Evolutionary conservation across 805 yeast species (phyloP).

Genomic region (Zygosaccharomyces rouxii): DNA sequence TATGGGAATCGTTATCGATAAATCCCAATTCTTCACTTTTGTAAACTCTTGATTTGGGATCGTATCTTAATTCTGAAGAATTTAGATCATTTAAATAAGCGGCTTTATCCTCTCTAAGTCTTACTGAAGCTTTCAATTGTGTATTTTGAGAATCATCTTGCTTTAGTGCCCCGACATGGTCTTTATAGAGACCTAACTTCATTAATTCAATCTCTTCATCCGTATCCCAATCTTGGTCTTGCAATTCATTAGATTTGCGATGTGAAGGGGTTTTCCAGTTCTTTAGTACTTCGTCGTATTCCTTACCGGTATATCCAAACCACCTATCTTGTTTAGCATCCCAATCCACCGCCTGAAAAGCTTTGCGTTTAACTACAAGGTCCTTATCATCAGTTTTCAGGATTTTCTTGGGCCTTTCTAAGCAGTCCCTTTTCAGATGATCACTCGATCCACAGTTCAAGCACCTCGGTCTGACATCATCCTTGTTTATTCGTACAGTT

Average conservation of each 20-base stretch:
- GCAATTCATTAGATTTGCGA: conserved; percentile 13
- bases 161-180: conserved; percentile 19
- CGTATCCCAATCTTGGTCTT: conserved; percentile 33
- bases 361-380: conserved; percentile 18
- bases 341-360: conserved; percentile 38
- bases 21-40: conserved; percentile 34
- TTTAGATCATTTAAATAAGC: conserved; percentile 52
- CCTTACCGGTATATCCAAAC: conserved; percentile 69
- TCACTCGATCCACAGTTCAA: conserved; percentile 54
- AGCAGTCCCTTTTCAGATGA: conserved; percentile 51
- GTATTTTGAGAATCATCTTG: conserved; percentile 18
- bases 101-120: conserved; percentile 78
- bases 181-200: conserved; percentile 37
- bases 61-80: conserved; percentile 44
- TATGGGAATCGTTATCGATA: conserved; percentile 38
- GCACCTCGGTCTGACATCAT: conserved; percentile 40
- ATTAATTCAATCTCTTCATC: conserved; percentile 43
- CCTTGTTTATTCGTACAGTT: conserved; percentile 9
- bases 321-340: conserved; percentile 75
- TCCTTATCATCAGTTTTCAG: conserved; percentile 30
- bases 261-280: conserved; percentile 42
- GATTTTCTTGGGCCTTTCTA: conserved; percentile 49
- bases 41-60: conserved; percentile 48
- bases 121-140: conserved; percentile 35
- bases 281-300: conserved; percentile 50